These are phyloP conservation scores for Boletellus deceptivus DNA, from an alignment of 1,284 basidiomycete species.

Conservation along the genomic window DNA sequence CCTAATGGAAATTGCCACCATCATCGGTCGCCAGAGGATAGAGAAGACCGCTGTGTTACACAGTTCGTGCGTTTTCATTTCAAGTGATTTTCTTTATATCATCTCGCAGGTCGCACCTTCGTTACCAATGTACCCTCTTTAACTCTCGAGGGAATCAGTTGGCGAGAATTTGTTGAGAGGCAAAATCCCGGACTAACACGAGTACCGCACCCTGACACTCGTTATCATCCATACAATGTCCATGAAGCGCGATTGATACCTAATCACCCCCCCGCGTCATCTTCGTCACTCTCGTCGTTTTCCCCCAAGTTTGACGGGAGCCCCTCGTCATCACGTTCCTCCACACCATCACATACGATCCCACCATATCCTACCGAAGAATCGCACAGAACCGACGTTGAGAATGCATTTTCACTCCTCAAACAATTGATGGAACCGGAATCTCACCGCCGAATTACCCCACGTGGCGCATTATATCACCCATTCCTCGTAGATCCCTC, in stretches of 20 bases:
- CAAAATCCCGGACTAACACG: slow-evolving; percentile 75
- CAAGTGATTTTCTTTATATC: slow-evolving; percentile 12
- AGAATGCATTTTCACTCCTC: slow-evolving; percentile 71
- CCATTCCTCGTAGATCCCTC: slow-evolving; percentile 58
- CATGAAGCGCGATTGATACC: slow-evolving; percentile 9
- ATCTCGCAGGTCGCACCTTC: slow-evolving; percentile 73
- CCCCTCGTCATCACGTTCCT: slow-evolving; percentile 23
- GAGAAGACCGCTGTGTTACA: slow-evolving; percentile 88
- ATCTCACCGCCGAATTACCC: slow-evolving; percentile 72
- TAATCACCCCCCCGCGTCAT: slow-evolving; percentile 34
- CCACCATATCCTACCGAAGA: slow-evolving; percentile 32
- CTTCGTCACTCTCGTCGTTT: slow-evolving; percentile 26
- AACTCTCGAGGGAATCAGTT: slow-evolving; percentile 60
- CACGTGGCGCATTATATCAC: slow-evolving; percentile 73
- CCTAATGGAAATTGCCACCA: slow-evolving; percentile 88
- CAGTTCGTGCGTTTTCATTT: slow-evolving; percentile 53
- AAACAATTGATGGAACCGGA: slow-evolving; percentile 72
- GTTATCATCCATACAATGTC: slow-evolving; percentile 52
- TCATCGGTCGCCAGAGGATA: slow-evolving; percentile 84
- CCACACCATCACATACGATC: slow-evolving; percentile 32
- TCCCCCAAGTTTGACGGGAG: slow-evolving; percentile 21
- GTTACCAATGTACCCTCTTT: slow-evolving; percentile 82
- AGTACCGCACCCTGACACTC: slow-evolving; percentile 49
- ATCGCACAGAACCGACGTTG: slow-evolving; percentile 56
- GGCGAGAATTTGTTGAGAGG: slow-evolving; percentile 71